Evolutionary conservation across 108 stramenopile species (phyloP).

Genomic region (Schizochytrium sp.): DNA sequence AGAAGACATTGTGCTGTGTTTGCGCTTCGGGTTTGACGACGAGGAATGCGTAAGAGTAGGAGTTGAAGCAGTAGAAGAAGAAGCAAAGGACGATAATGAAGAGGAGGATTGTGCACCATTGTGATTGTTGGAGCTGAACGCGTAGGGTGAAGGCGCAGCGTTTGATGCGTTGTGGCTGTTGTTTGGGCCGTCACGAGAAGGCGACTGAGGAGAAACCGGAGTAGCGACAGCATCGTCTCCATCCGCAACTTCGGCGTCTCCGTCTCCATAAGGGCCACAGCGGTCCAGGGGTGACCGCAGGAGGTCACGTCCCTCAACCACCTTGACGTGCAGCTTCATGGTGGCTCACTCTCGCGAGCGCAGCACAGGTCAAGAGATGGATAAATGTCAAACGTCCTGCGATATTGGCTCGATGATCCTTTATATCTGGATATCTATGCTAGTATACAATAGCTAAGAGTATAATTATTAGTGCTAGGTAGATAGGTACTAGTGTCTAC

Average conservation of each 20-base stretch:
- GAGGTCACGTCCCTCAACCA: conserved; percentile 31
- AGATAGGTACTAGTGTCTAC: too few species aligned
- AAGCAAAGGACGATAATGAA: too few species aligned
- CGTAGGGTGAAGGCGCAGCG: neutral
- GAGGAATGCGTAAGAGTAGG: too few species aligned
- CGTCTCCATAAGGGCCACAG: conserved; percentile 16
- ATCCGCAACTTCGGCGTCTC: neutral
- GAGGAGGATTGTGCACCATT: neutral
- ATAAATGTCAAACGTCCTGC: too few species aligned
- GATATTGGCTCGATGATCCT: too few species aligned
- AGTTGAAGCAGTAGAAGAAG: too few species aligned
- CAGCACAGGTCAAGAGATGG: too few species aligned
- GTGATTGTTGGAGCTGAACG: neutral
- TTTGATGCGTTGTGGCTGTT: neutral
- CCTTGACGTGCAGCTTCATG: conserved; percentile 53
- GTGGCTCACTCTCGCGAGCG: neutral
- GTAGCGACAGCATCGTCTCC: neutral
- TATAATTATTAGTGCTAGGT: too few species aligned
- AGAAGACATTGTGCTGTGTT: neutral
- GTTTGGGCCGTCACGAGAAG: neutral
- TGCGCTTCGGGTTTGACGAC: neutral
- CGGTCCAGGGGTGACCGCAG: conserved; percentile 34
- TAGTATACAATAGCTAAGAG: too few species aligned
- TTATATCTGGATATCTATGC: too few species aligned
- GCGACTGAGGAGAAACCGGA: neutral